Conservation (phyloP, 202 grass and related monocot species). For the Elaeis oleifera region DNA sequence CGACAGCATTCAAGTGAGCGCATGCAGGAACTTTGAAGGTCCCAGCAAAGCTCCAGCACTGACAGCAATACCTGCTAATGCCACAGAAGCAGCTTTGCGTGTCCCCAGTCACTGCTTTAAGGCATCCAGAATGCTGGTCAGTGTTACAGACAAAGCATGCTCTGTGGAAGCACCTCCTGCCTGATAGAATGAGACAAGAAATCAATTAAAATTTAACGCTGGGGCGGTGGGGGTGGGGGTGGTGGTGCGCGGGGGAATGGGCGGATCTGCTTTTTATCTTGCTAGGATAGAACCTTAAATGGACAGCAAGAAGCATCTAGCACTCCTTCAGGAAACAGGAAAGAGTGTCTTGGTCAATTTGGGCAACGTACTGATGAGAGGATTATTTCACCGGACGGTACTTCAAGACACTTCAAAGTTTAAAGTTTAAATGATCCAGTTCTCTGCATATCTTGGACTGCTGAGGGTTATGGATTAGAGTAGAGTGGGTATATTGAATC, state of each 20-base stretch:
- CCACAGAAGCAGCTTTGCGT: conserved; percentile 64
- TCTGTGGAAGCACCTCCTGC: conserved; percentile 73
- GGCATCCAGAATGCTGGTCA: conserved; percentile 71
- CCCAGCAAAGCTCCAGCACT: conserved; percentile 53
- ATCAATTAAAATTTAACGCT: too few species aligned
- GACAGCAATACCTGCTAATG: conserved; percentile 74
- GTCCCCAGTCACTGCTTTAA: conserved; percentile 83
- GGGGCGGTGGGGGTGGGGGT: too few species aligned
- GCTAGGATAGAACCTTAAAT: background rate
- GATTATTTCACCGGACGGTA: too few species aligned
- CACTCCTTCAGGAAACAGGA: background rate
- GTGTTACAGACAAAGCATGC: conserved; percentile 50
- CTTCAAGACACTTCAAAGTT: too few species aligned
- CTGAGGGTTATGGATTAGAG: too few species aligned
- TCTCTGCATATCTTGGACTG: too few species aligned
- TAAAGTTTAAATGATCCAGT: too few species aligned
- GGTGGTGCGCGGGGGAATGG: too few species aligned
- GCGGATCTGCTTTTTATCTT: background rate
- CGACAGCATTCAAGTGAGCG: conserved; percentile 68
- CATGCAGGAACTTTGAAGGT: conserved; percentile 61
- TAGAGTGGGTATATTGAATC: too few species aligned
- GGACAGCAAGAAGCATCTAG: background rate
- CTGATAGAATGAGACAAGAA: conserved; percentile 29
- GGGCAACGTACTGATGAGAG: too few species aligned
- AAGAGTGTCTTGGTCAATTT: too few species aligned